phyloP scores from a whole-genome alignment of 2,329 filamentous ascomycete genomes.

The Phialemonium atrogriseum region DNA sequence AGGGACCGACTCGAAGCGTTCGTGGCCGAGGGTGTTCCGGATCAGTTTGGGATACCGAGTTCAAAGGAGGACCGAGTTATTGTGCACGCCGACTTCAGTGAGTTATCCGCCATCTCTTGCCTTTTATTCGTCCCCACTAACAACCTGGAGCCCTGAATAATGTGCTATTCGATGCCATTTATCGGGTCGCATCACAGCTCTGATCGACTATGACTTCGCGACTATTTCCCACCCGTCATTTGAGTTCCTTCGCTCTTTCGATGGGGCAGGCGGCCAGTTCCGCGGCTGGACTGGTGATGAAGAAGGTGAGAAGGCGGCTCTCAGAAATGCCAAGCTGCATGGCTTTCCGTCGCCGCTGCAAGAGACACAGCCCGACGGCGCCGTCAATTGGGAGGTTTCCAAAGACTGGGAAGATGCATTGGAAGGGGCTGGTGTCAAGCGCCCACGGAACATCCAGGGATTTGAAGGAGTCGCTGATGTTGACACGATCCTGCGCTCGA shows the following conservation, averaged over 20 bases:
- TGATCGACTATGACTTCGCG: constrained; percentile 12
- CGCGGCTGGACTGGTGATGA: constrained; percentile 5
- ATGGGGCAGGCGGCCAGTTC: constrained; percentile 4
- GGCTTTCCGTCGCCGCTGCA: constrained; percentile 8
- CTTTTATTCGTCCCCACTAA: constrained; percentile 2
- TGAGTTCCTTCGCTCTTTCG: constrained; percentile 10
- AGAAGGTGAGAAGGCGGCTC: constrained; percentile 3
- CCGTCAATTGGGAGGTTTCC: too few relatives aligned
- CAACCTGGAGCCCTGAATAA: constrained; percentile 20
- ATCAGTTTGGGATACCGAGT: constrained; percentile 13
- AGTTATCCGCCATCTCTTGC: constrained; percentile 9
- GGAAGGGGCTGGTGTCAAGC: too few relatives aligned
- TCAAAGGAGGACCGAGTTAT: constrained; percentile 14
- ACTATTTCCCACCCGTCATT: constrained; percentile 7
- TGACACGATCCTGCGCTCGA: too few relatives aligned
- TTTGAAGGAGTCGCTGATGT: constrained; percentile 11
- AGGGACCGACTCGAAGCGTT: constrained; percentile 20
- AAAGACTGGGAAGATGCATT: constrained; percentile 9
- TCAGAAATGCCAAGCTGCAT: constrained; percentile 10
- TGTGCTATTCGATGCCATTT: constrained; percentile 17
- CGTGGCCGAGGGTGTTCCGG: constrained; percentile 13
- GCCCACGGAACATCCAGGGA: too few relatives aligned
- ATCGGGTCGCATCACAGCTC: constrained; percentile 18
- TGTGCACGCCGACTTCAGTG: constrained; percentile 21
- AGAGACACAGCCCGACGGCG: too few relatives aligned